phyloP scores from a whole-genome alignment of 495 filamentous ascomycete genomes.

The Penicillium psychrofluorescens region DNA sequence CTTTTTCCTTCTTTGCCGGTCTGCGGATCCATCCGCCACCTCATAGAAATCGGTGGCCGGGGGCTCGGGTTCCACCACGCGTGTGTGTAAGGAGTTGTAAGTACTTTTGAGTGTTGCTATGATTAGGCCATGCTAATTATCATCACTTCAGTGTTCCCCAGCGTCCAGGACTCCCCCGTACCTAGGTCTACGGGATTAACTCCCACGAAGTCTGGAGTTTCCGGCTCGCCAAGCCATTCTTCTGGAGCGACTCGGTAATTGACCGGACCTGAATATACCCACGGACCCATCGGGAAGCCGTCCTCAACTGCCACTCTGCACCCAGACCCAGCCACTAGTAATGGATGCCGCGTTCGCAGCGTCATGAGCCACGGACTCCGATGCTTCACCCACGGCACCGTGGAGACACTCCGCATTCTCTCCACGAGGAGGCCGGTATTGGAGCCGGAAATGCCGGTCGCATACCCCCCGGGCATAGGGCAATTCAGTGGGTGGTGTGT shows the following conservation, averaged over 20 bases:
- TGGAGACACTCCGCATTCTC: slow-evolving; percentile 18
- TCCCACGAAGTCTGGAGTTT: not conserved
- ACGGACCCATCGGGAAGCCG: slow-evolving; percentile 12
- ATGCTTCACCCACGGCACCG: slow-evolving; percentile 4
- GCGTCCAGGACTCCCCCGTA: too few species aligned
- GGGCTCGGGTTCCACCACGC: too few species aligned
- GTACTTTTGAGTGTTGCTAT: too few species aligned
- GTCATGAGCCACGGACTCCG: slow-evolving; percentile 9
- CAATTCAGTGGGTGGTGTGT: not conserved
- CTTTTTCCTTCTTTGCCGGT: too few species aligned
- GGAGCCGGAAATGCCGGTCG: not conserved
- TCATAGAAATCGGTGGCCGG: too few species aligned
- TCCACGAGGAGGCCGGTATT: slow-evolving; percentile 7
- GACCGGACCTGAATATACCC: slow-evolving; percentile 1
- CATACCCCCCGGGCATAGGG: not conserved
- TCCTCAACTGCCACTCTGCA: slow-evolving; percentile 14
- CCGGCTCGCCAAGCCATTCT: slow-evolving; percentile 2
- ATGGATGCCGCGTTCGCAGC: not conserved
- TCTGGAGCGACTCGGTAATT: slow-evolving; percentile 12
- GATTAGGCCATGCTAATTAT: too few species aligned
- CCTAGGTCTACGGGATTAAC: too few species aligned
- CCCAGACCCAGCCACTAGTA: not conserved
- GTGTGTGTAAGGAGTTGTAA: too few species aligned
- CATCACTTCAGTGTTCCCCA: too few species aligned
- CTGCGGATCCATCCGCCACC: too few species aligned